Conservation (phyloP, 179 eudicot species). For the Gypsophila paniculata region DNA sequence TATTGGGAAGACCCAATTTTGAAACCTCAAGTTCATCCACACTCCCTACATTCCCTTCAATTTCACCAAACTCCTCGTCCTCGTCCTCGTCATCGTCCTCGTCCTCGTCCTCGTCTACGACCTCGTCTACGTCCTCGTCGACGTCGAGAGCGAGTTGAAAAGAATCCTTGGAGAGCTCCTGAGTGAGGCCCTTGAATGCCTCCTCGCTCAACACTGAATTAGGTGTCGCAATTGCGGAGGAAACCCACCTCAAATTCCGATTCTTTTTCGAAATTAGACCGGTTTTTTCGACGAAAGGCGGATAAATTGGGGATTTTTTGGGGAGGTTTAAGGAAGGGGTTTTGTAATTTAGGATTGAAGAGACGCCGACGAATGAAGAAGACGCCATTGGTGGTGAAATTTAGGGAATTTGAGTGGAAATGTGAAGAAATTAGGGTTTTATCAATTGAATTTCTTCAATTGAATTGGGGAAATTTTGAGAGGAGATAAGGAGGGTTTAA, state of each 20-base stretch:
- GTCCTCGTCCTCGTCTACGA: not conserved
- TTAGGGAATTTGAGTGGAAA: not conserved
- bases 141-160: slow-evolving; percentile 16
- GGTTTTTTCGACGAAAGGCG: slow-evolving; percentile 38
- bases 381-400: slow-evolving; percentile 42
- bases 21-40: slow-evolving; percentile 57
- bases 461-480: not conserved
- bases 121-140: not conserved
- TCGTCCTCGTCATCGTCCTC: not conserved
- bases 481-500: slow-evolving; percentile 17
- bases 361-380: slow-evolving; percentile 50
- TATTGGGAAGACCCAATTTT: slow-evolving; percentile 62
- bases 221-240: slow-evolving; percentile 58
- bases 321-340: slow-evolving; percentile 38
- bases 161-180: slow-evolving; percentile 38
- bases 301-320: slow-evolving; percentile 30
- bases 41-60: slow-evolving; percentile 24
- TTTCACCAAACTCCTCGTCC: not conserved
- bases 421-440: not conserved
- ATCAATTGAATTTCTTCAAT: not conserved
- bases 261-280: slow-evolving; percentile 27
- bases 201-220: slow-evolving; percentile 83
- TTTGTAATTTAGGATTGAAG: slow-evolving; percentile 44
- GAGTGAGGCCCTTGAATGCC: slow-evolving; percentile 62
- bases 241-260: slow-evolving; percentile 33